These are phyloP conservation scores for Mycena capillaripes DNA, from an alignment of 768 basidiomycete species.

Conservation along the genomic window DNA sequence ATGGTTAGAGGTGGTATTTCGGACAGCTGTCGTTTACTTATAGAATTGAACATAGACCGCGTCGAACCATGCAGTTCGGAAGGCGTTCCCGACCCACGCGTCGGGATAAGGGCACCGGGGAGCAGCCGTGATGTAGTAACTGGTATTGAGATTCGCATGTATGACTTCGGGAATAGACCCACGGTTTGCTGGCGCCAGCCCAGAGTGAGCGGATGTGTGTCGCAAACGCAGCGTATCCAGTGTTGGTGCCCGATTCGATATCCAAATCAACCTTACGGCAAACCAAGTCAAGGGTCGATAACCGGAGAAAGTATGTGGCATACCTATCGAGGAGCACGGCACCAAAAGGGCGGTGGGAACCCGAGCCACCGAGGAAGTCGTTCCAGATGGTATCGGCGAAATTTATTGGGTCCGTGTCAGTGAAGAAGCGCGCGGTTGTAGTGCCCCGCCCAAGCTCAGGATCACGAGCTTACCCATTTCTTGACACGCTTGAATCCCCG, in stretches of 20 bases:
- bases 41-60: neutral
- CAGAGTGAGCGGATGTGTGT: conserved; percentile 64
- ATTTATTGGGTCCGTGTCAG: conserved; percentile 62
- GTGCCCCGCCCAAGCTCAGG: no score
- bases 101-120: neutral
- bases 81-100: neutral
- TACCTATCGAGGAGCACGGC: conserved; percentile 80
- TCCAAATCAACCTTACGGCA: conserved; percentile 82
- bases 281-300: no score
- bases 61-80: neutral
- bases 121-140: neutral
- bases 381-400: conserved; percentile 79
- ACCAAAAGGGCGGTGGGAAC: conserved; percentile 73
- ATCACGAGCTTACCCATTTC: conserved; percentile 68
- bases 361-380: conserved; percentile 67
- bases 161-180: conserved; percentile 15
- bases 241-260: conserved; percentile 71
- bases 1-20: neutral
- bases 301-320: no score
- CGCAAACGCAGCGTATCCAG: conserved; percentile 67
- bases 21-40: neutral
- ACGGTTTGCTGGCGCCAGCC: conserved; percentile 65
- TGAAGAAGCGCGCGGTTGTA: no score
- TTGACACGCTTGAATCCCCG: conserved; percentile 77
- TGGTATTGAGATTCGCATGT: neutral